Percentiles rank a stretch among this genome's conserved stretches.
Evolutionary conservation across 768 basidiomycete species (phyloP).

Genomic region (Dendrothele bispora): DNA sequence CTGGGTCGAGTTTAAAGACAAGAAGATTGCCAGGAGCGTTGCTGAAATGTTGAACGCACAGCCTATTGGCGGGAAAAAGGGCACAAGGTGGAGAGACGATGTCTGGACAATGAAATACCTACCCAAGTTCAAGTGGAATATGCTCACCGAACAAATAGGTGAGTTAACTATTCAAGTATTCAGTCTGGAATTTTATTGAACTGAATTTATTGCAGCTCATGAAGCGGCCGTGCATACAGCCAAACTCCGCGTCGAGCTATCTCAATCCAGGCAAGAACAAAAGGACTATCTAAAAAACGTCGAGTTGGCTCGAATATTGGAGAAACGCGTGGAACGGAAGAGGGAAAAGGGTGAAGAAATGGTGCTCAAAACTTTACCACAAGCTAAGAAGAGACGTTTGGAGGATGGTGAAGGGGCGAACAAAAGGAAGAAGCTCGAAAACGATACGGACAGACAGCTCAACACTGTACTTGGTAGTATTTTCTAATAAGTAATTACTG

Average conservation of each 20-base stretch:
- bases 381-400: background rate
- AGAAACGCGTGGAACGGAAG: constrained; percentile 75
- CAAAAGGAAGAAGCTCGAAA: background rate
- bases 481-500: no score
- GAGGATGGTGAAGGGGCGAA: background rate
- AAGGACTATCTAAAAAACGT: constrained; percentile 92
- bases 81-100: constrained; percentile 90
- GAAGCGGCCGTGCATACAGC: constrained; percentile 88
- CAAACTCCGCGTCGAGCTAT: constrained; percentile 87
- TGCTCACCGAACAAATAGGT: constrained; percentile 99
- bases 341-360: constrained; percentile 57
- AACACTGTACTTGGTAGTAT: constrained; percentile 49
- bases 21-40: constrained; percentile 83
- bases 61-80: constrained; percentile 92
- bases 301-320: constrained; percentile 83
- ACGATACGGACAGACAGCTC: constrained; percentile 24
- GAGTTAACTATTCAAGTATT: constrained; percentile 37
- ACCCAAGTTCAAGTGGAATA: constrained; percentile 97
- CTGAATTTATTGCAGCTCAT: constrained; percentile 58
- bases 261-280: constrained; percentile 87
- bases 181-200: background rate
- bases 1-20: constrained; percentile 98
- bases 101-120: constrained; percentile 99
- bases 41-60: constrained; percentile 97
- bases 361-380: constrained; percentile 1